phyloP scores from a whole-genome alignment of 2,329 filamentous ascomycete species.

The Colletotrichum sp. region DNA sequence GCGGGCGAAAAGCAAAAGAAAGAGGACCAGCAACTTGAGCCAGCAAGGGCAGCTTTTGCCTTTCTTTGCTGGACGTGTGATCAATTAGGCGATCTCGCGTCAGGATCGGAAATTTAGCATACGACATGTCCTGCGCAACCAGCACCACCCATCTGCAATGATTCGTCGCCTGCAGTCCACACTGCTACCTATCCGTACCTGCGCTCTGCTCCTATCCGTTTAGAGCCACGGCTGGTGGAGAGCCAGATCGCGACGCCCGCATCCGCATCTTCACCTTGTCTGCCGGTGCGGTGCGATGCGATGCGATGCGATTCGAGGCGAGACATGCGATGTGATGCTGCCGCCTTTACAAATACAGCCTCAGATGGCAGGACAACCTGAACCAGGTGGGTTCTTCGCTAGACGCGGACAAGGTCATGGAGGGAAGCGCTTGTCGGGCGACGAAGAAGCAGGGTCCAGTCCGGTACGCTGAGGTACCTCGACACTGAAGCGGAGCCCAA shows the following conservation, averaged over 20 bases:
- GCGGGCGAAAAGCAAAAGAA: neutral
- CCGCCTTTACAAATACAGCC: neutral
- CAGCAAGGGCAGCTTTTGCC: neutral
- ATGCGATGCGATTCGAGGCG: neutral
- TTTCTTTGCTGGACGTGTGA: neutral
- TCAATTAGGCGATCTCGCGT: neutral
- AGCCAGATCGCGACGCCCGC: neutral
- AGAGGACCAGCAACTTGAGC: neutral
- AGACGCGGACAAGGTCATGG: neutral
- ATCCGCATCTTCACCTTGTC: neutral
- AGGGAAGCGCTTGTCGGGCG: neutral
- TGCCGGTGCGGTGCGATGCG: neutral
- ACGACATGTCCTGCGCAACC: neutral
- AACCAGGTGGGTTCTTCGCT: neutral
- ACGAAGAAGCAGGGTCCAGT: neutral
- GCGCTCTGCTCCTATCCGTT: neutral
- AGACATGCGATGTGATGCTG: neutral
- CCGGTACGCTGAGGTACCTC: neutral
- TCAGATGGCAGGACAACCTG: neutral
- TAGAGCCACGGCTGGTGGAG: neutral
- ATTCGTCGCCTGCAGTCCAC: neutral
- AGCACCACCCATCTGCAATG: neutral
- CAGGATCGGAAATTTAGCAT: neutral
- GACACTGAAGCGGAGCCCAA: neutral
- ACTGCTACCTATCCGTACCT: neutral